phyloP scores from a whole-genome alignment of 2,329 filamentous ascomycete genomes.

The Chaetomium strumarium region DNA sequence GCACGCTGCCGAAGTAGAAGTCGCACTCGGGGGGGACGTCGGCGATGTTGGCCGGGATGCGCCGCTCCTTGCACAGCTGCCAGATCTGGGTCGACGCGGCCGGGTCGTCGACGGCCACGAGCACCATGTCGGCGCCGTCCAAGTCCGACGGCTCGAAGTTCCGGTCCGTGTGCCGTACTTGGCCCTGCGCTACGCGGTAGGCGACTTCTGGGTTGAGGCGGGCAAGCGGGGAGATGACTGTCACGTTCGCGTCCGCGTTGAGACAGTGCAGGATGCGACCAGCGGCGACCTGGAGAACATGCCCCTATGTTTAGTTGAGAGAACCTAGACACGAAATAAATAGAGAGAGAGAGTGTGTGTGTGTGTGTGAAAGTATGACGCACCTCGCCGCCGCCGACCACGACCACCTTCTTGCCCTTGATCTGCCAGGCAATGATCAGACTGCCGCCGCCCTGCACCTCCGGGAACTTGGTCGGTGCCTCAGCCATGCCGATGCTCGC shows the following conservation, averaged over 20 bases:
- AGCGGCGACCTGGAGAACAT: conserved; percentile 70
- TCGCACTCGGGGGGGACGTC: conserved; percentile 96
- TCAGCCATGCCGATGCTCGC: conserved; percentile 17
- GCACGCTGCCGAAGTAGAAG: conserved; percentile 96
- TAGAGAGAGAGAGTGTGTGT: background rate
- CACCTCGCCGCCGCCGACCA: conserved; percentile 93
- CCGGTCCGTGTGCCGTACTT: conserved; percentile 76
- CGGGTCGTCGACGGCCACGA: conserved; percentile 90
- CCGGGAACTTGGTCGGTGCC: conserved; percentile 53
- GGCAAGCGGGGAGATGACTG: conserved; percentile 70
- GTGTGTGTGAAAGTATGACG: conserved; percentile 25
- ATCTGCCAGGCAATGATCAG: conserved; percentile 96
- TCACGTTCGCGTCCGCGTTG: conserved; percentile 89
- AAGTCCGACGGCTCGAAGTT: conserved; percentile 84
- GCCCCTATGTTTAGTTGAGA: conserved; percentile 1
- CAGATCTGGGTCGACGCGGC: conserved; percentile 85
- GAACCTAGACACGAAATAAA: background rate
- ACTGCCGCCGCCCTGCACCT: conserved; percentile 84
- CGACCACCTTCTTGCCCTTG: conserved; percentile 79
- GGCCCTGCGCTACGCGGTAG: conserved; percentile 66
- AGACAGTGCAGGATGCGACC: conserved; percentile 90
- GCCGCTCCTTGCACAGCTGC: conserved; percentile 82
- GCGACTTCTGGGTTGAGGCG: conserved; percentile 87
- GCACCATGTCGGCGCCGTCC: conserved; percentile 75
- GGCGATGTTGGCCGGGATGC: conserved; percentile 89